These are phyloP conservation scores for Ambispora gerdemannii DNA, from an alignment of 192 early-diverging fungal genomes.

Conservation along the genomic window DNA sequence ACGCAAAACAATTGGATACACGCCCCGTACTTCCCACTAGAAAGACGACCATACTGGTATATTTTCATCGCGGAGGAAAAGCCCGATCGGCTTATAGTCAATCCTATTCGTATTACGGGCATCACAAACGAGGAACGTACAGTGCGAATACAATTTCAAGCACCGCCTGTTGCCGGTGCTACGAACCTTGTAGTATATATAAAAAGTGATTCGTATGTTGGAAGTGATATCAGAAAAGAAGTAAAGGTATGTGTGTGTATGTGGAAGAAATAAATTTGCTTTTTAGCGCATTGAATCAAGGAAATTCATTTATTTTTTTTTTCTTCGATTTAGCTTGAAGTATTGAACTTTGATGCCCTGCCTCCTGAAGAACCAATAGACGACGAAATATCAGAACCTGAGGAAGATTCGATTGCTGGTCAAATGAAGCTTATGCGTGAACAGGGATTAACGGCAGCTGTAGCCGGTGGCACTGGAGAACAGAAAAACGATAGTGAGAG, in stretches of 20 bases:
- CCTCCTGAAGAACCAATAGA: conserved; percentile 76
- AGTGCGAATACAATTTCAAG: conserved; percentile 87
- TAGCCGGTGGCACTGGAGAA: conserved; percentile 44
- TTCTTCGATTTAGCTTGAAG: conserved; percentile 36
- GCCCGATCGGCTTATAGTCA: conserved; percentile 77
- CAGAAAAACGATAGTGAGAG: conserved; percentile 10
- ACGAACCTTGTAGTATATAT: conserved; percentile 80
- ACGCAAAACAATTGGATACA: conserved; percentile 46
- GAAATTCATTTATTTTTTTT: neutral
- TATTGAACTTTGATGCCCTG: conserved; percentile 66
- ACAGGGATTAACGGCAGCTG: conserved; percentile 58
- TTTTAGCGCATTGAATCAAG: neutral
- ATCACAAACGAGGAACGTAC: conserved; percentile 59
- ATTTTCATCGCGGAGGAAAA: conserved; percentile 83
- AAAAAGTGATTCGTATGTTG: conserved; percentile 86
- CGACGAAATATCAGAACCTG: conserved; percentile 95
- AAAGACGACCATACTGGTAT: conserved; percentile 88
- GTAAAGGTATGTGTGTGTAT: conserved; percentile 54
- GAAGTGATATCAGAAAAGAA: conserved; percentile 77
- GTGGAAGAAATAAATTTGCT: neutral
- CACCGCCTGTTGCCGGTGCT: conserved; percentile 79
- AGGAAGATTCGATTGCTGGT: conserved; percentile 92
- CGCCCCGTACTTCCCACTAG: conserved; percentile 65
- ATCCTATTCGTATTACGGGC: conserved; percentile 74
- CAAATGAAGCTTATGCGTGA: conserved; percentile 90